Evolutionary conservation across 495 filamentous ascomycete genomes (phyloP), one percentile per base, ranked within the genome.

Genomic region (Hypoxylon crocopeplum): DNA sequence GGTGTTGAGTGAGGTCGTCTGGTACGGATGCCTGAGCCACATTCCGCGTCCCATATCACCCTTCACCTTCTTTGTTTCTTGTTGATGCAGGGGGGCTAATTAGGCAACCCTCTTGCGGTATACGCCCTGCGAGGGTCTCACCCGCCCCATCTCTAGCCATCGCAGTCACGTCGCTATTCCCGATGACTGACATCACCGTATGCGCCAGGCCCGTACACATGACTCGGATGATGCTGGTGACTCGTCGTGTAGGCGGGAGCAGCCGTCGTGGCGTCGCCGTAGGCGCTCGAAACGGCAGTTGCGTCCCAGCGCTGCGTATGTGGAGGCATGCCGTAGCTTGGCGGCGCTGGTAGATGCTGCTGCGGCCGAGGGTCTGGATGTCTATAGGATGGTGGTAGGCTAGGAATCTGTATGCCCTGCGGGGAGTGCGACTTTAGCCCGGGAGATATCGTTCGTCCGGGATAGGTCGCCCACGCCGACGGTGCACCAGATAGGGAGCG

Each of bases 171-270:
- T 36, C 38, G 32, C 59, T 74, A 79, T 48, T 76, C 71, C 54
- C 76, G 74, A 30, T 75, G 72, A 4, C 62, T 64, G 29, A 75
- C 72, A 21, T 75, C 74, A 33, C 71, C 72, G 51, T 79, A 80
- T 5, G 69, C 55, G 30, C 71, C 65, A 29, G 67, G 55, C 24
- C 74, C 72, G 41, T 78, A 80, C 42, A 76, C 73, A 61, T 73
- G 70, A 47, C 67, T 58, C 15, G 70, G 67, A 16, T 67, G 39
- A 33, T 73, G 75, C 39, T 74, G 57, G 56, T 66, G 61, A 29
- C 61, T 59, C 6, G 61, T 44, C 7, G 71, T 17, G 17, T 78
- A 79, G 51, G 59, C 56, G 5, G 77, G 69, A 17, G 71, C 39
- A 7, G 70, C 62, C 13, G 73, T 61, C 44, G 78, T 71, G 27